Conservation (phyloP, 2,329 filamentous ascomycete genomes). For the Microdochium nivale region DNA sequence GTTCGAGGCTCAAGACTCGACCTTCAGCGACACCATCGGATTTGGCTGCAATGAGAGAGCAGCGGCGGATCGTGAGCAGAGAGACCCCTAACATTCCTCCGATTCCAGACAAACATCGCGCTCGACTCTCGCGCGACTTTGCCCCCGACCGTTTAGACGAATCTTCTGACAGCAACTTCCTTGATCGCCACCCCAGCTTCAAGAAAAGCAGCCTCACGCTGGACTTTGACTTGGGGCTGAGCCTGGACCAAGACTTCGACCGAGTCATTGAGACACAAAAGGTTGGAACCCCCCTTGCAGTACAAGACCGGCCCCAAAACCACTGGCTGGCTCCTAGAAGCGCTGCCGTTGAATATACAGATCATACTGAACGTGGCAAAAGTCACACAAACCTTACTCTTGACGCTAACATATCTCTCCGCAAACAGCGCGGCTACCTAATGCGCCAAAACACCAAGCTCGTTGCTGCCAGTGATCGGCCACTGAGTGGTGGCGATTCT, state of each 20-base stretch:
- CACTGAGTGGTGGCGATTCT: constrained; percentile 26
- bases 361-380: constrained; percentile 11
- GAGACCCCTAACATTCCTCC: constrained; percentile 54
- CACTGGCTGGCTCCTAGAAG: constrained; percentile 33
- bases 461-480: constrained; percentile 78
- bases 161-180: constrained; percentile 31
- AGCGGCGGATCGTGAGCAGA: constrained; percentile 75
- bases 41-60: constrained; percentile 73
- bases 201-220: constrained; percentile 78
- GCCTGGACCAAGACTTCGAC: constrained; percentile 87
- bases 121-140: constrained; percentile 41
- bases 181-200: constrained; percentile 62
- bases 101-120: constrained; percentile 53
- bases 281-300: constrained; percentile 52
- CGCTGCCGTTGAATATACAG: constrained; percentile 6
- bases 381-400: constrained; percentile 9
- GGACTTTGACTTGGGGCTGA: constrained; percentile 74
- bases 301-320: constrained; percentile 10
- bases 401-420: constrained; percentile 50
- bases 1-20: constrained; percentile 80
- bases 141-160: constrained; percentile 26
- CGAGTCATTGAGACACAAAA: constrained; percentile 94
- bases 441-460: constrained; percentile 99
- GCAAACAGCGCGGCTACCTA: constrained; percentile 86
- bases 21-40: constrained; percentile 84